Percentiles rank a stretch among this genome's conserved stretches.
Conservation (phyloP, 2,329 filamentous ascomycete species). For the Arthrobotrys iridis region DNA sequence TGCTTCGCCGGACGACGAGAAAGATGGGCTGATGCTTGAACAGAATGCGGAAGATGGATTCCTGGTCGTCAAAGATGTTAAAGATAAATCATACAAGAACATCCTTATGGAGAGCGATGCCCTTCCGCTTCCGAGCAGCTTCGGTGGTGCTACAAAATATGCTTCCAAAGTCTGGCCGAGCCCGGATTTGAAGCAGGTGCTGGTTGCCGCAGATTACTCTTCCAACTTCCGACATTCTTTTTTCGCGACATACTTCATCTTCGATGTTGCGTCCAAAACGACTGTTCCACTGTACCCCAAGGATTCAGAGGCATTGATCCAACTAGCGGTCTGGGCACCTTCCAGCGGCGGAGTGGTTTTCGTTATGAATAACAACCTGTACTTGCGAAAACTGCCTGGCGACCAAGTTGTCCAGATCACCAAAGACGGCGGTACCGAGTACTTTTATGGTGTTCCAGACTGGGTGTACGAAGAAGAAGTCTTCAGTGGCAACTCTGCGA, state of each 20-base stretch:
- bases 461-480: slow-evolving; percentile 97
- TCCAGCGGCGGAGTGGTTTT: slow-evolving; percentile 87
- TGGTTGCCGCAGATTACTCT: slow-evolving; percentile 77
- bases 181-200: slow-evolving; percentile 82
- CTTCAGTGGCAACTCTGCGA: slow-evolving; percentile 79
- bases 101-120: slow-evolving; percentile 74
- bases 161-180: slow-evolving; percentile 77
- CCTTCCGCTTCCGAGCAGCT: slow-evolving; percentile 68
- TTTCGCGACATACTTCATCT: slow-evolving; percentile 87
- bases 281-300: slow-evolving; percentile 80
- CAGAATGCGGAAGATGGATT: slow-evolving; percentile 70
- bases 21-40: slow-evolving; percentile 87
- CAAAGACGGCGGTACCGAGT: slow-evolving; percentile 82
- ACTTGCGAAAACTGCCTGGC: slow-evolving; percentile 74
- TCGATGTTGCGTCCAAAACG: slow-evolving; percentile 83
- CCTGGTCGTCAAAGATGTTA: slow-evolving; percentile 86
- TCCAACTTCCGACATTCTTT: slow-evolving; percentile 90
- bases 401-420: slow-evolving; percentile 77
- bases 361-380: slow-evolving; percentile 89
- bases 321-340: slow-evolving; percentile 90
- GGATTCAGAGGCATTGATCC: slow-evolving; percentile 73
- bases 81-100: slow-evolving; percentile 69
- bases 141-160: slow-evolving; percentile 65
- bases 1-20: slow-evolving; percentile 72
- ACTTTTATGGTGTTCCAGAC: slow-evolving; percentile 96